A percentile compares a stretch with the other conserved stretches of the same genome.
Evolutionary conservation across 2,329 filamentous ascomycete genomes (phyloP).

Genomic region (Fonsecaea multimorphosa): DNA sequence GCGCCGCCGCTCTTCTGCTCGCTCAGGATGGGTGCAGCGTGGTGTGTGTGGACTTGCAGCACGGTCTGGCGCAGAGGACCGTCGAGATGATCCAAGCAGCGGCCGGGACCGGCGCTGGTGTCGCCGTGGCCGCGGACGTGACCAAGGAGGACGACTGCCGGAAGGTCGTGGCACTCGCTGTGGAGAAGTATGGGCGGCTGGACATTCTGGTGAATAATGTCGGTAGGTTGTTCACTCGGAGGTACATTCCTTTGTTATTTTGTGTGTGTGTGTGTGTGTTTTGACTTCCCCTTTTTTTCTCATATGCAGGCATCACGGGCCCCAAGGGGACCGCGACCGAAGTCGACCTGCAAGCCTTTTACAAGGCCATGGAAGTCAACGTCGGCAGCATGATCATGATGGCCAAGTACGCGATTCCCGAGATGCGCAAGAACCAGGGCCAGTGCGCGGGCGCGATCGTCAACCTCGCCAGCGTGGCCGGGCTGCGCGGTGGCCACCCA

Average conservation of each 20-base stretch:
- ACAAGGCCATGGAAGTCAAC: slow-evolving; percentile 64
- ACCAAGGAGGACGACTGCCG: slow-evolving; percentile 60
- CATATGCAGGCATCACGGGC: slow-evolving; percentile 53
- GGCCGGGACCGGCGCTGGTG: slow-evolving; percentile 44
- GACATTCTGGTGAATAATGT: slow-evolving; percentile 63
- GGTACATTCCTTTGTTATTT: too few species aligned
- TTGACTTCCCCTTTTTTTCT: not conserved
- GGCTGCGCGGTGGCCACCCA: slow-evolving; percentile 59
- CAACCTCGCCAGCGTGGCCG: slow-evolving; percentile 68
- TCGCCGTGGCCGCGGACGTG: slow-evolving; percentile 60
- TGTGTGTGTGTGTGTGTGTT: too few species aligned
- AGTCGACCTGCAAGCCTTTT: slow-evolving; percentile 65
- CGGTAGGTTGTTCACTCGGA: slow-evolving; percentile 47
- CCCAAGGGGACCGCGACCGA: slow-evolving; percentile 64
- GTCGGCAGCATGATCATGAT: slow-evolving; percentile 70
- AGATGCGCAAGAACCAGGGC: slow-evolving; percentile 61
- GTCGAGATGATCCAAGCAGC: slow-evolving; percentile 56
- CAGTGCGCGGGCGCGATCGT: slow-evolving; percentile 54
- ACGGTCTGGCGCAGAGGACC: slow-evolving; percentile 59
- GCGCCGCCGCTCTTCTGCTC: slow-evolving; percentile 64
- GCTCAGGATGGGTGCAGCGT: slow-evolving; percentile 65
- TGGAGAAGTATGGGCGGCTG: slow-evolving; percentile 47
- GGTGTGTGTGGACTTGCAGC: slow-evolving; percentile 63
- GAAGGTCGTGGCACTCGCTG: slow-evolving; percentile 47
- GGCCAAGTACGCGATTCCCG: slow-evolving; percentile 66